A percentile compares a stretch with the other conserved stretches of the same genome.
phyloP scores from a whole-genome alignment of 2,329 filamentous ascomycete species.

The Diaporthe sp. region DNA sequence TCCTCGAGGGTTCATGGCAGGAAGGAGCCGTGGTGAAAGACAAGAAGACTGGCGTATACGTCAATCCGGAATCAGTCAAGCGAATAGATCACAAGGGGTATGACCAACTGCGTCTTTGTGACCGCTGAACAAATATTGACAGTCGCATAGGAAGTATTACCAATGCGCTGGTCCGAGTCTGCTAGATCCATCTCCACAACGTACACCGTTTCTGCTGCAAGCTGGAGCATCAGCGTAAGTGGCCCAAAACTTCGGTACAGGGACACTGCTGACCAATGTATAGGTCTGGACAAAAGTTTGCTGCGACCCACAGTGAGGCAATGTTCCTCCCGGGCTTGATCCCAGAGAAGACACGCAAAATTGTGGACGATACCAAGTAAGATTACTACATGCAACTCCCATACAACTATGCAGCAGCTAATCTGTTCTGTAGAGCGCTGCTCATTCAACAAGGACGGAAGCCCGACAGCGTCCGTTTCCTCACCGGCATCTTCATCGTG shows the following conservation, averaged over 20 bases:
- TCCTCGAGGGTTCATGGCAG: constrained; percentile 49
- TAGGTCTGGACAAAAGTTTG: constrained; percentile 31
- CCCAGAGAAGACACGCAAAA: constrained; percentile 23
- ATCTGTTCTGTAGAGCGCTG: neutral
- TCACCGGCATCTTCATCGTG: constrained; percentile 34
- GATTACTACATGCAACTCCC: no score
- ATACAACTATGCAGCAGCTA: no score
- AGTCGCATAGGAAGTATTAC: constrained; percentile 24
- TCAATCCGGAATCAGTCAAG: constrained; percentile 7
- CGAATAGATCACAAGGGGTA: constrained; percentile 32
- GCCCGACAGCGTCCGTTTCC: constrained; percentile 19
- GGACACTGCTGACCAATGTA: neutral
- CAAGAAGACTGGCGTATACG: constrained; percentile 18
- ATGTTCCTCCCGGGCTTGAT: constrained; percentile 33
- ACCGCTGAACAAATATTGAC: neutral
- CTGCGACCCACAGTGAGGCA: constrained; percentile 35
- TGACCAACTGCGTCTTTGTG: neutral
- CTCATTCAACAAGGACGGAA: constrained; percentile 2
- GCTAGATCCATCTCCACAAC: constrained; percentile 36
- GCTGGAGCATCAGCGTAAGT: constrained; percentile 33
- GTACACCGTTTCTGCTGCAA: constrained; percentile 37
- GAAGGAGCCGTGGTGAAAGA: constrained; percentile 24
- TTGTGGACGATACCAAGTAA: constrained; percentile 28
- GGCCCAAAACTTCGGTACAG: no score
- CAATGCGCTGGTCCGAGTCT: constrained; percentile 34